A percentile compares a stretch with the other conserved stretches of the same genome.
phyloP scores from a whole-genome alignment of 164 flowering plant species.

The Macadamia tetraphylla region DNA sequence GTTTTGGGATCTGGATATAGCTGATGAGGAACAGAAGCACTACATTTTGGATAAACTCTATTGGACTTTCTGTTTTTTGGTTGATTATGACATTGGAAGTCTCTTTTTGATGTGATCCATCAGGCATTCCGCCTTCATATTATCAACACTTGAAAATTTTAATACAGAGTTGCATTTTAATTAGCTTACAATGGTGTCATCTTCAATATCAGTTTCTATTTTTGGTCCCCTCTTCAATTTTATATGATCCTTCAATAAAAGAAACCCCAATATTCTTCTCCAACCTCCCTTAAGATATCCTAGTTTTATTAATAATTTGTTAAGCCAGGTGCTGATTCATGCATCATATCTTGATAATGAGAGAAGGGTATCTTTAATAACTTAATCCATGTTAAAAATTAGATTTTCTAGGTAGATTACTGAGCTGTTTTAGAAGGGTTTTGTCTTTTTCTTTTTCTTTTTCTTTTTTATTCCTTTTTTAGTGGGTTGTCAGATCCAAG shows the following conservation, averaged over 20 bases:
- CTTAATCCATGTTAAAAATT: not conserved
- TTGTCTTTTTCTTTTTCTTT: no score
- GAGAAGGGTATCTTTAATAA: not conserved
- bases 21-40: no score
- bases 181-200: not conserved
- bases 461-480: no score
- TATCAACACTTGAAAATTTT: no score
- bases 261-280: not conserved
- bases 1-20: not conserved
- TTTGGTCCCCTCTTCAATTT: not conserved
- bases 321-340: not conserved
- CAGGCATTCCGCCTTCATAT: no score
- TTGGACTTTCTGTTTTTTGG: not conserved
- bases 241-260: not conserved
- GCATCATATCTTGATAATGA: not conserved
- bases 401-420: not conserved
- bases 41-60: not conserved
- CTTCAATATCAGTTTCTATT: not conserved
- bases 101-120: no score
- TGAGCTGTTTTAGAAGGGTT: not conserved
- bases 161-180: not conserved
- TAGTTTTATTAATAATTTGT: not conserved
- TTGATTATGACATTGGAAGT: no score
- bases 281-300: not conserved
- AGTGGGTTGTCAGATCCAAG: not conserved